Conservation (phyloP, 371 early-diverging fungal species). For the Fennellomyces sp. region DNA sequence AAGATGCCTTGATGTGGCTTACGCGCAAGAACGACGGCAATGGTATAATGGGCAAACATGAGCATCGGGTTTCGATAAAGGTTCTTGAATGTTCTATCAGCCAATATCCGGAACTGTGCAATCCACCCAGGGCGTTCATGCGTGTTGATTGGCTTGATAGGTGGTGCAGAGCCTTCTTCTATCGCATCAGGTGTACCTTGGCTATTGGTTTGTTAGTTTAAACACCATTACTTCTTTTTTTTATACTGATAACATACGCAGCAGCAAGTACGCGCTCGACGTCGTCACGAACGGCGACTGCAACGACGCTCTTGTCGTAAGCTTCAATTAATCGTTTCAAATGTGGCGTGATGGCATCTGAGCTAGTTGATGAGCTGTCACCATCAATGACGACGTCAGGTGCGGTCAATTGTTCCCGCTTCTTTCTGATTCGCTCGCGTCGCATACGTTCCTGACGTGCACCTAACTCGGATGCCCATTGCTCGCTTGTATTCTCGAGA, state of each 20-base stretch:
- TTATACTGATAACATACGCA: constrained; percentile 4
- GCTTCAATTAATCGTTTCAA: constrained; percentile 43
- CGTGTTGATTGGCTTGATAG: constrained; percentile 30
- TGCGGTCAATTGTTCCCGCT: constrained; percentile 12
- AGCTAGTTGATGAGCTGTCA: background rate
- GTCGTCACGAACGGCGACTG: constrained; percentile 40
- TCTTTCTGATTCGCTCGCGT: constrained; percentile 16
- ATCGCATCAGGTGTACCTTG: constrained; percentile 17
- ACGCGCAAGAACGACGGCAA: constrained; percentile 73
- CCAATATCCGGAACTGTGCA: constrained; percentile 82
- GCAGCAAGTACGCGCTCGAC: constrained; percentile 42
- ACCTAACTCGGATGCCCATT: constrained; percentile 45
- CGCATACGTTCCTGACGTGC: constrained; percentile 24
- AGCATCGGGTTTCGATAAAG: constrained; percentile 87
- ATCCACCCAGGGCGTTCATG: constrained; percentile 64
- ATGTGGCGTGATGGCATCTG: constrained; percentile 27
- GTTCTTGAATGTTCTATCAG: constrained; percentile 84
- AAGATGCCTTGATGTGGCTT: no score
- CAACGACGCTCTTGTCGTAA: constrained; percentile 49
- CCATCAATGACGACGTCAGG: constrained; percentile 29
- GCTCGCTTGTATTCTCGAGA: constrained; percentile 41
- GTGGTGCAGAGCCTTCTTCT: constrained; percentile 17
- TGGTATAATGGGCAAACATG: constrained; percentile 82
- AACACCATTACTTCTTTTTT: background rate
- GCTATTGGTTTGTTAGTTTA: background rate